These are phyloP conservation scores for Eimeria brunetti DNA, from an alignment of 169 alveolate species.

Conservation along the genomic window DNA sequence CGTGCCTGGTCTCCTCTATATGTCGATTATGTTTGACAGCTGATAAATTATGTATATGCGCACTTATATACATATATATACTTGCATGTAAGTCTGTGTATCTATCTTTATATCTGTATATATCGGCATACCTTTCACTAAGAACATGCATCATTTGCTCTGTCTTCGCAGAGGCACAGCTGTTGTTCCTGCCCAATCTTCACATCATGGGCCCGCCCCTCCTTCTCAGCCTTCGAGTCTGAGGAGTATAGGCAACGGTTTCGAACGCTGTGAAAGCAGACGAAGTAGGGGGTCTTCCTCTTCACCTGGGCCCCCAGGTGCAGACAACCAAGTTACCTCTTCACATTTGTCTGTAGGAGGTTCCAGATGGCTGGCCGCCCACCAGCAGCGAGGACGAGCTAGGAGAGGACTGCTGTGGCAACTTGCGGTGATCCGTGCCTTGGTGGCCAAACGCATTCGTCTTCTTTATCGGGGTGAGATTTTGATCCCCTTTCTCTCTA, in stretches of 20 bases:
- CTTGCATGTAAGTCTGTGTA: too few relatives aligned
- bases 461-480: constrained; percentile 59
- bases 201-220: background rate
- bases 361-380: constrained; percentile 26
- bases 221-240: background rate
- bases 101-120: too few relatives aligned
- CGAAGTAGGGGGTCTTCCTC: background rate
- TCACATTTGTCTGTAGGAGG: background rate
- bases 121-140: background rate
- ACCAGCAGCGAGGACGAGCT: constrained; percentile 1
- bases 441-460: constrained; percentile 45
- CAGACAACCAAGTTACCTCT: background rate
- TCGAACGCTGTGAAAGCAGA: background rate
- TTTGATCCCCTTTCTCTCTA: background rate
- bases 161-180: background rate
- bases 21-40: background rate
- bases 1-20: background rate
- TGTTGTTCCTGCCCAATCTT: background rate
- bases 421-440: constrained; percentile 18
- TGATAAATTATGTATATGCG: background rate
- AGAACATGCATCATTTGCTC: background rate
- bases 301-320: background rate
- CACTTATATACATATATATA: background rate
- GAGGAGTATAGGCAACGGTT: background rate
- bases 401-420: constrained; percentile 36